Base-by-base conservation (phyloP, 1,284 basidiomycete species). In the Rhodotorula sp. region DNA sequence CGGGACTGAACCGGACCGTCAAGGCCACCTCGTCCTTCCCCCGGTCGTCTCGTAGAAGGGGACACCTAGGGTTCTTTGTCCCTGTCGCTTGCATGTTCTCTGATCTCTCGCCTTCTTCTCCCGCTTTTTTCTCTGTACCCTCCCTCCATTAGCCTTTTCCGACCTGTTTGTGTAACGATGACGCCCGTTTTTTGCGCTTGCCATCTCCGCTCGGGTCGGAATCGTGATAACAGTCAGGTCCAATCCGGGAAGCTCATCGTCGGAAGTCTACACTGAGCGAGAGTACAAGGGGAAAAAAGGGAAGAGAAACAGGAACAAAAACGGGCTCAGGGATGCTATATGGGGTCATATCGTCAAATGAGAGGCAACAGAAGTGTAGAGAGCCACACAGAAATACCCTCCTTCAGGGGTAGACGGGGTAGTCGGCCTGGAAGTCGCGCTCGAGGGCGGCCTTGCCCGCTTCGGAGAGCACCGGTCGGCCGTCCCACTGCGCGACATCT, bases 401-500 rank as follows among this genome's bases (percentile, higher is more conserved):
- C 26, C 1, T 21, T 59, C 45, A 60, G 0, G 38, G 16, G 19
- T 19, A 23, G 15, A 43, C 19, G 23, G 49, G 18, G 59, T 71
- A 71, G 18, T 67, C 62, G 26, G 74, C 69, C 64, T 75, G 54
- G 59, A 77, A 73, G 64, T 82, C 80, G 18, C 73, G 77, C 58
- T 80, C 79, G n/a, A 83, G 56, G 19, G 80, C 81, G 66, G 78
- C 72, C 45, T 69, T 60, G 1, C 82, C 82, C 50, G 72, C 77
- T 2, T 83, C 84, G 0, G 92, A 94, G 28, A 98, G 84, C 34
- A 75, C 80, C 2, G 93, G 88, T 67, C 87, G 84, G 2, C 95
- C 95, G n/a, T 86, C 85, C 26, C 84, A 85, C 71, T 90, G 85
- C 68, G 90, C 87, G 16, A 69, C 34, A n/a, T 67, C 65, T 21